Evolutionary conservation across 371 early-diverging fungal genomes (phyloP), one percentile per base, ranked within the genome.

Genomic region (Mortierella sp.): DNA sequence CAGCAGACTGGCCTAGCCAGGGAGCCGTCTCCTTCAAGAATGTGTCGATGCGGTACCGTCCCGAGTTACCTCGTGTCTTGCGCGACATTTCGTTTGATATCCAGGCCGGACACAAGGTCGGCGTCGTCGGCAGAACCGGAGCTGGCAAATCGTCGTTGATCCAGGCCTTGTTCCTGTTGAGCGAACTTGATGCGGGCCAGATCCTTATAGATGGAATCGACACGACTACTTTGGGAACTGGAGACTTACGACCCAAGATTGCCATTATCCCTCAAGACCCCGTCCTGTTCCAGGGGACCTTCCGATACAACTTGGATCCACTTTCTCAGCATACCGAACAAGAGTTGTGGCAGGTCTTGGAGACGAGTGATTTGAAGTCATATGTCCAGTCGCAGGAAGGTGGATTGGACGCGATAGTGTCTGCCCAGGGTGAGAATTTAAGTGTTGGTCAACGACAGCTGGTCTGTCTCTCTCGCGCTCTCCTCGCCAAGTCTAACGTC

Each of bases 241-340:
- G 90, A 75, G 96, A 97, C 81, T 88, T 98, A 78, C 89, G 96
- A 75, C 94, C 95, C 46, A 91, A 93, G 32, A 89, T 95, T 49
- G 93, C 96, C 0, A 97, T 99, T 76, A 98, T 99, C 83, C 99
- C 99, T 35, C 99, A 99, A 89, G 99, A 98, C 74, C 98, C 98
- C 16, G 95, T 97, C 35, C 88, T 99, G 43, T 99, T 98, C 90
- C 92, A 94, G 32, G 98, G 87, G 2, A 86, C 87, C 0, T 82
- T 94, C 32, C 89, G 95, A 48, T 91, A 90, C 49, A 95, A 95
- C 76, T 83, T 97, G 58, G 95, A 96, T 79, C 94, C 95, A 6
- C 89, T 95, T 43, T 82, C 74, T 46, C 90, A 91, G 72, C 89
- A 89, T 79, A 81, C 90, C 11, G 96, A 96, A 68, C 89, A 88